These are phyloP conservation scores for Tuber brumale DNA, from an alignment of 495 filamentous ascomycete species.

Conservation along the genomic window DNA sequence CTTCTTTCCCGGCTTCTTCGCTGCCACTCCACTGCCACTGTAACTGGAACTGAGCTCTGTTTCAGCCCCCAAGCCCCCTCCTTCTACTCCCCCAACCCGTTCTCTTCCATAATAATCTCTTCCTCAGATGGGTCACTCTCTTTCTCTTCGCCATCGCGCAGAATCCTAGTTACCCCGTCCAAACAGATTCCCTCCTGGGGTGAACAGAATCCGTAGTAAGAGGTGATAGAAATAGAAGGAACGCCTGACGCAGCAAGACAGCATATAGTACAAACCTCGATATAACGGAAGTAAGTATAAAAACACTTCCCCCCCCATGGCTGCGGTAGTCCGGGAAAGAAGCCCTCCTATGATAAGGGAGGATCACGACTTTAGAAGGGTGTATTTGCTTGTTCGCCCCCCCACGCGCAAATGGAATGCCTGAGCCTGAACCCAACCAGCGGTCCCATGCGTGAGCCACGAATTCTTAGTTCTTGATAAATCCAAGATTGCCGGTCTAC, in stretches of 20 bases:
- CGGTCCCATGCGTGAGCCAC: background rate
- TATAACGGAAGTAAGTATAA: background rate
- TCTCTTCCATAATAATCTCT: background rate
- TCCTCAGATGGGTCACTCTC: background rate
- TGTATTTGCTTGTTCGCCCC: background rate
- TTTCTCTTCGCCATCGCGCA: background rate
- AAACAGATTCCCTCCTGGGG: background rate
- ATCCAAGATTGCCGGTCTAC: background rate
- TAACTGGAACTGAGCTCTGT: background rate
- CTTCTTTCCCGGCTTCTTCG: too few species aligned
- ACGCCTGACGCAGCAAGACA: background rate
- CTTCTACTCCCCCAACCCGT: background rate
- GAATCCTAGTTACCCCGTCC: background rate
- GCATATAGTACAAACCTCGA: background rate
- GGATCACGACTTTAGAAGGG: background rate
- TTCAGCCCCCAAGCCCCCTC: background rate
- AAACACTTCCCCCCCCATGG: background rate
- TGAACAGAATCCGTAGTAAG: background rate
- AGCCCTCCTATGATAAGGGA: background rate
- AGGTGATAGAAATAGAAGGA: background rate
- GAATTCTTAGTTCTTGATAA: background rate
- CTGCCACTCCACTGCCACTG: background rate
- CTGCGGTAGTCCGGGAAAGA: background rate
- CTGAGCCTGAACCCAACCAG: background rate
- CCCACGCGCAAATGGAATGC: background rate